Evolutionary conservation across 495 filamentous ascomycete species (phyloP), one percentile per base, ranked within the genome.

Genomic region (Penicillium angulare): DNA sequence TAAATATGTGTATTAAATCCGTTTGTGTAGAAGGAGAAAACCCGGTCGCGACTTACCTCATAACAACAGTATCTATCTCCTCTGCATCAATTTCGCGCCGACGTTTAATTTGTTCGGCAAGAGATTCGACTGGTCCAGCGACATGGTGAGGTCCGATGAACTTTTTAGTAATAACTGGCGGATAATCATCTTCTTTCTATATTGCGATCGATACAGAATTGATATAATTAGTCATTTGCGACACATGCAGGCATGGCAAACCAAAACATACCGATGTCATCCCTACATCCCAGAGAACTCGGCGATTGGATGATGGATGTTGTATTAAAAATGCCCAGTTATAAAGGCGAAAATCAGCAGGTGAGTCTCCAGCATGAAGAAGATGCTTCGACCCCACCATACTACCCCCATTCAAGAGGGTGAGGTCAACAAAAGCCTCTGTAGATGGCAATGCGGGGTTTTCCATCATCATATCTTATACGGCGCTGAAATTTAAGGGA

Each of bases 241-340:
- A 22, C 15, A 43, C n/a, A n/a, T n/a, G n/a, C n/a, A n/a, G n/a
- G n/a, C n/a, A n/a, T n/a, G 18, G 32, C 6, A 9, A 34, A n/a
- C n/a, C 6, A 6, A 24, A 13, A 6, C n/a, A n/a, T 46, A 35
- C 43, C 6, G 32, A 2, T 38, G 45, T 7, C 33, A 48, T 36
- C 24, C 45, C 32, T 22, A 48, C 8, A 26, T 47, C 44, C 44
- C 44, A 38, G 2, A 47, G 7, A 12, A 36, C 18, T 16, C 38
- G 5, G 24, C 32, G 29, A 5, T 15, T 15, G 7, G 22, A 23
- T 12, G 2, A 6, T 5, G 17, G 17, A 16, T 38, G 29, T 8
- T 47, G 21, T 16, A 38, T 38, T 13, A 22, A 38, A 38, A 47
- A 38, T 16, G 32, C 44, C 44, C 44, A 47, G 32, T 47, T 33